phyloP scores from a whole-genome alignment of 768 basidiomycete species.

The Tylopilus cervinicoccineus region DNA sequence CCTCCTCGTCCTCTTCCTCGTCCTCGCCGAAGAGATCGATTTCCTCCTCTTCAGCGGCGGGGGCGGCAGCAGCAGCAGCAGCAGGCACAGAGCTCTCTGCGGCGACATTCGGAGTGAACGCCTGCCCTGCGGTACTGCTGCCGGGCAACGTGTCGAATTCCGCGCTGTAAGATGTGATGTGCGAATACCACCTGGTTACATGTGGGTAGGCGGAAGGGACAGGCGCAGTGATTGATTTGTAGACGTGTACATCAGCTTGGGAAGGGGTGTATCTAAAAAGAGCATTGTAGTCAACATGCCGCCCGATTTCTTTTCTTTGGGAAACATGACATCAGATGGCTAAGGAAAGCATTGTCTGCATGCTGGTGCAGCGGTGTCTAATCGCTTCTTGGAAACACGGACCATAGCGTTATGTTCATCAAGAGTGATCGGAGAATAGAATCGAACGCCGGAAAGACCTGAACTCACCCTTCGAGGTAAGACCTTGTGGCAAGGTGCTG shows the following conservation, averaged over 20 bases:
- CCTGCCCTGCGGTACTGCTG: constrained; percentile 76
- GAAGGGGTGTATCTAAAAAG: constrained; percentile 76
- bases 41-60: constrained; percentile 57
- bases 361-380: constrained; percentile 81
- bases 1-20: constrained; percentile 80
- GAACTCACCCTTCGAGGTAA: constrained; percentile 86
- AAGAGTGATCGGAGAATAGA: constrained; percentile 23
- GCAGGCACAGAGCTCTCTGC: constrained; percentile 44
- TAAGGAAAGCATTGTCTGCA: constrained; percentile 71
- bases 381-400: constrained; percentile 95
- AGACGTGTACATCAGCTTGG: constrained; percentile 91
- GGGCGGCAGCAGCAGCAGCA: constrained; percentile 38
- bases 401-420: constrained; percentile 85
- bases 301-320: neutral
- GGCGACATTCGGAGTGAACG: constrained; percentile 53
- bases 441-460: constrained; percentile 3
- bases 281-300: constrained; percentile 6
- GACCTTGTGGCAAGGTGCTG: constrained; percentile 82
- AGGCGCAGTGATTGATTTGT: constrained; percentile 73
- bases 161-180: constrained; percentile 81
- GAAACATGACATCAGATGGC: constrained; percentile 55
- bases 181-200: constrained; percentile 88
- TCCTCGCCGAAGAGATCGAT: constrained; percentile 89
- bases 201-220: constrained; percentile 63
- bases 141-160: constrained; percentile 81